Base-by-base conservation (phyloP, 495 filamentous ascomycete genomes). In the Podospora sp. region DNA sequence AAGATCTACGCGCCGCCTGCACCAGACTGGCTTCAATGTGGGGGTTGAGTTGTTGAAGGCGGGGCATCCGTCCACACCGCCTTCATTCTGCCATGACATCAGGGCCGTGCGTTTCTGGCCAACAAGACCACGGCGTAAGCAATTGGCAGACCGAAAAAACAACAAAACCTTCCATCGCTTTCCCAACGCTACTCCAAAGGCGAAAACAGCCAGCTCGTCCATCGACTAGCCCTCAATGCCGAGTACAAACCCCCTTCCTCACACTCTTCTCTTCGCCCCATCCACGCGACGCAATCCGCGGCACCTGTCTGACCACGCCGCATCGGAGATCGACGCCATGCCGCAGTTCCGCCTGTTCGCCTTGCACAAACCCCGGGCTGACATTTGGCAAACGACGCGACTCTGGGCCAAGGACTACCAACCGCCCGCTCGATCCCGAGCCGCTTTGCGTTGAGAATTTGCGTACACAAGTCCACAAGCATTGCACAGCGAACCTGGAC, bases 131-230 rank as follows among this genome's bases (percentile, higher is more conserved):
- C 55, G 55, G 60, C 36, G 40, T 36, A 62, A 62, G 60, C 60
- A 62, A 61, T 61, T 27, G 58, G 58, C 58, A 61, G 36, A 27
- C 58, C 58, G 35, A 51, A 50, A 62, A 62, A 58, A 58, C 55
- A 58, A 58, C 55, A 58, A 58, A 58, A 58, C 25, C 55, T 58
- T 58, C 21, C 55, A 3, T 58, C 55, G 55, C 55, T 58, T 58
- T 58, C 55, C 55, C 55, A 58, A 58, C 55, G 55, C 55, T 22
- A 58, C 55, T 58, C 55, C 55, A 58, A 53, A 58, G 55, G 55
- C 55, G 55, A 58, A 58, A 58, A 58, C 55, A 58, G 55, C 20
- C 25, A 58, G 55, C 55, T 58, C 55, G 25, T 58, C 20, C 55
- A 58, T 58, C 55, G 55, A 58, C 18, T 18, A 27, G 55, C 55